These are phyloP conservation scores for Colletotrichum lindemuthianum DNA, from an alignment of 2,329 filamentous ascomycete genomes.

Conservation along the genomic window DNA sequence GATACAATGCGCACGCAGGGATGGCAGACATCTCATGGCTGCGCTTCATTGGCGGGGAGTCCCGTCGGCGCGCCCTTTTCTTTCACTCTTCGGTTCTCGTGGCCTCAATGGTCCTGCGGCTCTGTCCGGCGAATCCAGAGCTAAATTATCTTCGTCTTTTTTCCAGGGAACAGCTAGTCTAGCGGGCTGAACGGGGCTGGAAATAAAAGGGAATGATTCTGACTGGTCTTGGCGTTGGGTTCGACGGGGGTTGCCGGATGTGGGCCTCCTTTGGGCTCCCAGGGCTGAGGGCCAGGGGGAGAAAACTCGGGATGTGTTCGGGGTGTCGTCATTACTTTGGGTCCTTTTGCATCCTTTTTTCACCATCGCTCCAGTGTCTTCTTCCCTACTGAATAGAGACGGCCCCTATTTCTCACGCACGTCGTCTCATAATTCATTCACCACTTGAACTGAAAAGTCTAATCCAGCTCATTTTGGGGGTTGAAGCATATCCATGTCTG, in stretches of 20 bases:
- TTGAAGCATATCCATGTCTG: not conserved
- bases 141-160: too few relatives aligned
- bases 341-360: not conserved
- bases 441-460: not conserved
- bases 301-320: conserved; percentile 34
- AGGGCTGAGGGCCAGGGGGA: conserved; percentile 33
- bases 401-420: not conserved
- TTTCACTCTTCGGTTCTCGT: not conserved
- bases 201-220: conserved; percentile 35
- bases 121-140: conserved; percentile 1
- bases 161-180: not conserved
- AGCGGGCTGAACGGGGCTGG: conserved; percentile 21
- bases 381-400: not conserved
- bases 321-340: conserved; percentile 26
- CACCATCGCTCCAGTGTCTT: not conserved
- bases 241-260: not conserved
- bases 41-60: not conserved
- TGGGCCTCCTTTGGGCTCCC: not conserved
- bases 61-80: not conserved
- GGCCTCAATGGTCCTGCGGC: conserved; percentile 1
- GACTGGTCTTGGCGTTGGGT: not conserved
- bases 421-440: not conserved
- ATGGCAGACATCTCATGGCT: not conserved
- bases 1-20: conserved; percentile 7
- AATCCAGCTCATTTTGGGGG: not conserved